Percentiles rank a stretch among this genome's conserved stretches.
phyloP scores from a whole-genome alignment of 2,329 filamentous ascomycete genomes.

The Sordariomycetes sp. region DNA sequence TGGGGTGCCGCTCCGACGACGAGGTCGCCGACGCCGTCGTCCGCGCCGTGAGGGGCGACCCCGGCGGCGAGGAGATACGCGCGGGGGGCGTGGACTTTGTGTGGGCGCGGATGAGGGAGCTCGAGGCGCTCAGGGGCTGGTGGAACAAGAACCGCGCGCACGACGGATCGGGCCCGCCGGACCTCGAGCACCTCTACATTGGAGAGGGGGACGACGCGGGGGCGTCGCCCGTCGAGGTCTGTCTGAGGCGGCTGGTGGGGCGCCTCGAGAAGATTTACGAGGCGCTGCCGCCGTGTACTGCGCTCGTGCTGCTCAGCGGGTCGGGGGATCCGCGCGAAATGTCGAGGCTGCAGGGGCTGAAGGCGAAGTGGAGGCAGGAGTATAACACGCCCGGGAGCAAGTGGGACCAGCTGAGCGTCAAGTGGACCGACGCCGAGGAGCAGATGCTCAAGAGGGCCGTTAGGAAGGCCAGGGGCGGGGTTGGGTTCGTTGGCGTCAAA shows the following conservation, averaged over 20 bases:
- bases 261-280: constrained; percentile 43
- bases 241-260: constrained; percentile 28
- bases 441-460: constrained; percentile 47
- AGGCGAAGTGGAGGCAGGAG: constrained; percentile 47
- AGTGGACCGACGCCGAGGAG: constrained; percentile 56
- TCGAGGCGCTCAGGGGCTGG: constrained; percentile 54
- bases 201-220: constrained; percentile 8
- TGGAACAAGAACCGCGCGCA: constrained; percentile 44
- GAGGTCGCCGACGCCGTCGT: constrained; percentile 41
- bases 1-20: constrained; percentile 45
- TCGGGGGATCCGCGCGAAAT: constrained; percentile 56
- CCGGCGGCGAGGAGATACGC: constrained; percentile 40
- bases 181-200: constrained; percentile 14
- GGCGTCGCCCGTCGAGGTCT: constrained; percentile 23
- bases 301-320: constrained; percentile 50
- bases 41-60: constrained; percentile 45
- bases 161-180: constrained; percentile 20
- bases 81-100: constrained; percentile 52
- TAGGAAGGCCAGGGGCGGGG: constrained; percentile 42
- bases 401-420: constrained; percentile 53
- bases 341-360: constrained; percentile 46
- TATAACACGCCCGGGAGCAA: constrained; percentile 50
- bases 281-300: constrained; percentile 49
- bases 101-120: constrained; percentile 51
- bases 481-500: constrained; percentile 54